Base-by-base conservation (phyloP, 345 rosid species). In the Excoecaria agallocha region DNA sequence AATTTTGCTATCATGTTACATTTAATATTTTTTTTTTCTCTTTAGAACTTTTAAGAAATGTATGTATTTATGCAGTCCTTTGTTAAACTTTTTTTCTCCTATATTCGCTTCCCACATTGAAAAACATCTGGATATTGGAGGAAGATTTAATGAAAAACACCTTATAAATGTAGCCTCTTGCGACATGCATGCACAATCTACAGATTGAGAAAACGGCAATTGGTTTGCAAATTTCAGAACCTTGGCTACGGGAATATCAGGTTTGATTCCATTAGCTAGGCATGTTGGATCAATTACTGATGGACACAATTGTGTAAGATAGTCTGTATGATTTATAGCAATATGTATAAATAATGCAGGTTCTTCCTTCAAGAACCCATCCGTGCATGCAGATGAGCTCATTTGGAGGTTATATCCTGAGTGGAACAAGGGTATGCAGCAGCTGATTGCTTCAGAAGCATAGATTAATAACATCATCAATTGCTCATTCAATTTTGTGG, bases 161-260 rank as follows among this genome's bases (percentile, higher is more conserved):
- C 12, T 65, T 48, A 55, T 12, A 4, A 73, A 56, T 68, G 81
- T 88, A 91, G 97, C 97, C 97, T 30, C 87, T 93, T 54, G 87
- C 94, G 13, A 86, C 83, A 50, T 95, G 97, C 84, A 95, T 95
- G 99, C 93, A 90, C 85, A 86, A 88, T 54, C 84, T 95, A 73
- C 99, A 90, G 85, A 78, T 77, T 43, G 87, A 76, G 66, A 95
- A 91, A 80, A 84, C 91, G 98, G 96, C 97, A 12, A 88, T 93
- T 37, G 88, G 88, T 39, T 75, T 91, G 79, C 98, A 95, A 77
- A 88, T 95, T 77, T 87, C 98, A 48, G 99, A 95, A 87, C 94
- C 98, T 38, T 95, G 97, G 98, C 80, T 95, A 71, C 97, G 96
- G 2, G 98, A 95, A 81, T 91, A 89, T 84, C 96, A 91, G 94